Base-by-base conservation (phyloP, 2,329 filamentous ascomycete genomes). In the Diaporthe amygdali region DNA sequence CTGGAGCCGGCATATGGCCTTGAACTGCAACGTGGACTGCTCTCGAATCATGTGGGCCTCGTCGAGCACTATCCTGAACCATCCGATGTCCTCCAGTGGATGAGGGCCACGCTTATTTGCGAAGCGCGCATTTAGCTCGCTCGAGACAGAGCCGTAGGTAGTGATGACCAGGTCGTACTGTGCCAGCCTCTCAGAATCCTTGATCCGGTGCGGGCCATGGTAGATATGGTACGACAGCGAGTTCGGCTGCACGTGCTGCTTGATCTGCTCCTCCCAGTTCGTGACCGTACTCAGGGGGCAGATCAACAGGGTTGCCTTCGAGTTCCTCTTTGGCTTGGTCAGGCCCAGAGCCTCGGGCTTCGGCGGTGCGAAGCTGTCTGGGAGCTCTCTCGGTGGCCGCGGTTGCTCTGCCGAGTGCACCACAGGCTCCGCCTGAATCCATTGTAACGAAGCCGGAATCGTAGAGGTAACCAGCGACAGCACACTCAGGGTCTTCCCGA, bases 11-110 rank as follows among this genome's bases (percentile, higher is more conserved):
- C 94, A 95, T 25, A 96, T 94, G 3, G 94, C 94, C 79, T 95
- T 94, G 68, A 95, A 97, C 75, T 96, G 93, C 49, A 93, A 85
- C 0, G 95, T 96, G 4, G 87, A 89, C 74, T 94, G 92, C 76
- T 97, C 96, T 32, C 96, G 93, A 74, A 99, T 98, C 81, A 93
- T 93, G 79, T 99, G 96, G 0, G 95, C 96, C 82, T 99, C 96
- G 74, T 98, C 96, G 1, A 98, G 88, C 1, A 98, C 94, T 68
- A 98, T 93, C 25, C 96, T 92, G 79, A 97, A 98, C 93, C 95
- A 97, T 72, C 94, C 94, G 72, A 97, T 90, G 75, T 93, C 91
- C 68, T 92, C 90, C 46, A 98, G 83, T 0, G 95, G 93, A 74
- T 87, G 90, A 8, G 82, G 74, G 1, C 89, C 90, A 17, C 85